Evolutionary conservation across 2,329 filamentous ascomycete species (phyloP).

Genomic region (Curvularia spicifera): DNA sequence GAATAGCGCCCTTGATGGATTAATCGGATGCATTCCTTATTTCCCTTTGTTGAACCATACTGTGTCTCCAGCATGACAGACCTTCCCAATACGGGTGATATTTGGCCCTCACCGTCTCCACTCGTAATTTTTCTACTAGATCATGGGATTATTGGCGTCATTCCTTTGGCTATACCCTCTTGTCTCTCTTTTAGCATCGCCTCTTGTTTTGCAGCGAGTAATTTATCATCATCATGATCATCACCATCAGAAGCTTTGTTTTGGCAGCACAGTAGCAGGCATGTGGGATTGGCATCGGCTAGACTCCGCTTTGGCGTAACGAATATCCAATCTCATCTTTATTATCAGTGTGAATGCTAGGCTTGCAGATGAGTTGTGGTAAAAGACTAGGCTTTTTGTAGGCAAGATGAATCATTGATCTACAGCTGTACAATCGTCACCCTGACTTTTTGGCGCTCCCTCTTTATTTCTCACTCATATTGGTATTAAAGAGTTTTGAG

Average conservation of each 20-base stretch:
- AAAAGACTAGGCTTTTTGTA: too few species aligned
- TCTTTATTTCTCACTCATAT: too few species aligned
- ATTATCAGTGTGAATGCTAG: too few species aligned
- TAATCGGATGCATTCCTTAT: not conserved
- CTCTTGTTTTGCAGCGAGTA: not conserved
- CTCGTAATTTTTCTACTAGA: not conserved
- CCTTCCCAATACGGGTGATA: too few species aligned
- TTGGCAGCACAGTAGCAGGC: not conserved
- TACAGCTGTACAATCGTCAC: too few species aligned
- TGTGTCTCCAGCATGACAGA: too few species aligned
- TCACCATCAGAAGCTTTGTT: not conserved
- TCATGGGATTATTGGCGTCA: not conserved
- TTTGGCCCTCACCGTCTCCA: too few species aligned
- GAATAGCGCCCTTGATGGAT: conserved; percentile 20
- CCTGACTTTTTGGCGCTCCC: too few species aligned
- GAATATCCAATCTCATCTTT: not conserved
- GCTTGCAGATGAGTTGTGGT: too few species aligned
- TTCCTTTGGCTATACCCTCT: conserved; percentile 2
- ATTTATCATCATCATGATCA: not conserved
- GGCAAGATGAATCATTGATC: too few species aligned
- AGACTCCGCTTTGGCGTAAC: conserved; percentile 3
- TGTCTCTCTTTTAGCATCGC: conserved; percentile 1
- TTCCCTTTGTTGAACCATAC: not conserved
- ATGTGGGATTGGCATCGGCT: not conserved
- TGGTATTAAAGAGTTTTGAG: too few species aligned